These are phyloP conservation scores for Naganishia randhawae DNA, from an alignment of 768 basidiomycete species.

Conservation along the genomic window DNA sequence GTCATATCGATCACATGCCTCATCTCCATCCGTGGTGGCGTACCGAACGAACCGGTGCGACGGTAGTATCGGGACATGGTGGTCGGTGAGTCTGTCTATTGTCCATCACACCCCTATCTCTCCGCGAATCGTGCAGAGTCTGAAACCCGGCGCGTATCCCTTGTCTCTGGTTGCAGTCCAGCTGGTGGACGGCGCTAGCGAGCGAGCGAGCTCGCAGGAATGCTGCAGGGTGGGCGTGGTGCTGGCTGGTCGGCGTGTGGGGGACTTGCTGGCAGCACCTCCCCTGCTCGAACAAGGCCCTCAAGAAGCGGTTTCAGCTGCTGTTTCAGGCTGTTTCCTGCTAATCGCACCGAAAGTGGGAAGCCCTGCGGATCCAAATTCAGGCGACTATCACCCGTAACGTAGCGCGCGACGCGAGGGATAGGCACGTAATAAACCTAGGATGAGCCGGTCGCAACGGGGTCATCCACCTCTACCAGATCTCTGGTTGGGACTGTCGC, in stretches of 20 bases:
- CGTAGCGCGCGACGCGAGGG: too few relatives aligned
- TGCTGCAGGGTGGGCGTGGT: too few relatives aligned
- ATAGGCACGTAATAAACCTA: too few relatives aligned
- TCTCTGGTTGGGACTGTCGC: too few relatives aligned
- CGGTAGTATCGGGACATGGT: neutral
- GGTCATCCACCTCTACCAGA: too few relatives aligned
- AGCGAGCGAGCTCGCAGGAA: neutral
- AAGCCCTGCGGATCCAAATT: neutral
- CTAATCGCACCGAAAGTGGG: neutral
- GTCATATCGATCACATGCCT: conserved; percentile 25
- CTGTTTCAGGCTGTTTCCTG: neutral
- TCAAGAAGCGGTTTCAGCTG: neutral
- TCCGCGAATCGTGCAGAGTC: neutral
- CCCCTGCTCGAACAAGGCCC: too few relatives aligned
- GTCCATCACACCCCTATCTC: neutral
- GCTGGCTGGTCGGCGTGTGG: too few relatives aligned
- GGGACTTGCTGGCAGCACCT: too few relatives aligned
- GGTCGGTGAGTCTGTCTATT: neutral
- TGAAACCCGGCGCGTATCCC: neutral
- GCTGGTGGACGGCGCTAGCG: neutral
- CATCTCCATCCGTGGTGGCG: conserved; percentile 11
- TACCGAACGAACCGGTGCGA: too few relatives aligned
- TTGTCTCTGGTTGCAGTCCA: neutral
- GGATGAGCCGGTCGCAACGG: too few relatives aligned
- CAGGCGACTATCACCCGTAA: neutral